Base-by-base conservation (phyloP, 1,284 basidiomycete species). In the Cerrena zonata region DNA sequence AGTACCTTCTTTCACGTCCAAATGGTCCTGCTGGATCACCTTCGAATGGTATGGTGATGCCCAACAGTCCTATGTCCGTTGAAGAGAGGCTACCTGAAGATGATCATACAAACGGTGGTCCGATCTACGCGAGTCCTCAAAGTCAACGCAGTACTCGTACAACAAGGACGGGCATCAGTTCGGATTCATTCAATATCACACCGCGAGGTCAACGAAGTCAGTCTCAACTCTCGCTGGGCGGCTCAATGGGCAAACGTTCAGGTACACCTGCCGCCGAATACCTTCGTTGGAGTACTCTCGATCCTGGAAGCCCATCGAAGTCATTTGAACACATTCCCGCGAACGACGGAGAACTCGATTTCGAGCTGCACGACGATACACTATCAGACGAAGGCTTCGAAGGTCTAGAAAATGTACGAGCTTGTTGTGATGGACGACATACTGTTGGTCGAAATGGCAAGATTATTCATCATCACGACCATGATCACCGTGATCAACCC, bases 401-500 rank as follows among this genome's bases (percentile, higher is more conserved):
- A 61, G 95, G 94, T 0, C 65, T 99, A 43, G 94, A 97, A 69
- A 95, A 96, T 61, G 92, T 95, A 23, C 80, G 92, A 27, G 93
- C 93, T 1, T 97, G 94, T 68, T 97, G 94, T 62, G 91, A 94
- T 66, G 95, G 95, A 60, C 80, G 77, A 43, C 95, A 99, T 68
- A 89, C 88, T 0, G 85, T 90, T 34, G 84, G 84, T 0, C 77
- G 76, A 51, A 70, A 77, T 19, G 73, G 79, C 18, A 64, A 67
- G 24, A 55, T 57, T 25, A 68, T 71, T 43, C 75, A 79, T 47
- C 76, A 79, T 50, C 78, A 83, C 51, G 79, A 82, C 47, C 78
- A 82, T 48, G 70, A 75, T 45, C 65, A 61, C 50, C 63, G 67
- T 48, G 60, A 62, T 42, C 61, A 64, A 49, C 57, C 57, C 10